phyloP scores from a whole-genome alignment of 306 rosid genomes.

The Trifolium pratense region DNA sequence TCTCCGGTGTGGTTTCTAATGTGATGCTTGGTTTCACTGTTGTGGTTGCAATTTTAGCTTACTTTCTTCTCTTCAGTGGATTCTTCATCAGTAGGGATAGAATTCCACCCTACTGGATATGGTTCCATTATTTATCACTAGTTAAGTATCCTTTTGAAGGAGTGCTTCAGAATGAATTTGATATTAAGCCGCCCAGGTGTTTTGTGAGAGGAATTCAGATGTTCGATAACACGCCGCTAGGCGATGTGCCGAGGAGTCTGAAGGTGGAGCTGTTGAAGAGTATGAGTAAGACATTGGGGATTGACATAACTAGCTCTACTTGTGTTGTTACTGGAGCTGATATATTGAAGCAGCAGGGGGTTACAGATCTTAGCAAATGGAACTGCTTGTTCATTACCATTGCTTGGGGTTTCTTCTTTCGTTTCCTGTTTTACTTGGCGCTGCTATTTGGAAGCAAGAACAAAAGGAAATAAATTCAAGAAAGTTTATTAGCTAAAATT shows the following conservation, averaged over 20 bases:
- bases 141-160: conserved; percentile 94
- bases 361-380: conserved; percentile 78
- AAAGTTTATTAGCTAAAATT: neutral
- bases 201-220: conserved; percentile 79
- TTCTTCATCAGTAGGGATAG: conserved; percentile 79
- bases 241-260: conserved; percentile 48
- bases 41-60: conserved; percentile 85
- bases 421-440: conserved; percentile 71
- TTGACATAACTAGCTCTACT: conserved; percentile 58
- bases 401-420: conserved; percentile 87
- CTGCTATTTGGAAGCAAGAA: conserved; percentile 78
- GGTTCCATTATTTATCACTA: conserved; percentile 85
- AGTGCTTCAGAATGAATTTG: conserved; percentile 80
- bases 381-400: conserved; percentile 70
- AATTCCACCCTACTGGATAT: conserved; percentile 80
- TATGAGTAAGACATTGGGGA: conserved; percentile 69
- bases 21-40: conserved; percentile 89
- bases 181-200: conserved; percentile 47
- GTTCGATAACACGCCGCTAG: conserved; percentile 78
- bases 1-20: conserved; percentile 78
- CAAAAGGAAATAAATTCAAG: conserved; percentile 49
- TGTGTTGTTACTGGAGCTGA: conserved; percentile 82
- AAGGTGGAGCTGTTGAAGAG: conserved; percentile 65
- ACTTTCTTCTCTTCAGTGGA: conserved; percentile 84
- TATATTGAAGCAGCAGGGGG: conserved; percentile 72